Evolutionary conservation across 331 rosid species (phyloP).

Genomic region (Stylosanthes scabra): DNA sequence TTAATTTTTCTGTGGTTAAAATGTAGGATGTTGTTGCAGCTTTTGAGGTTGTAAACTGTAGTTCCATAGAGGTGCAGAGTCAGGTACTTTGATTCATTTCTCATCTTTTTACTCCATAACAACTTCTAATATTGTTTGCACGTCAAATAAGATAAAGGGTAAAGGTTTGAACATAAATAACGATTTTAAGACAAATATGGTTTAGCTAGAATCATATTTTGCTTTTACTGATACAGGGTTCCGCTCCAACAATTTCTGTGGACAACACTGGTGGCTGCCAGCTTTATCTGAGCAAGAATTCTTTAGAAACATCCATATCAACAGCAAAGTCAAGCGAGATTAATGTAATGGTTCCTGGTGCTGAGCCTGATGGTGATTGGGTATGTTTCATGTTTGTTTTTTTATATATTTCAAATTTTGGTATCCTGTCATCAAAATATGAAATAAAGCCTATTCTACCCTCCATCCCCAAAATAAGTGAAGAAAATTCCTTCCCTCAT

Average conservation of each 20-base stretch:
- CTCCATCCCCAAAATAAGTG: not conserved
- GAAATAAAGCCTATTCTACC: constrained; percentile 3
- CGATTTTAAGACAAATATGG: constrained; percentile 9
- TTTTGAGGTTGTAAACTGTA: constrained; percentile 95
- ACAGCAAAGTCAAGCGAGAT: constrained; percentile 98
- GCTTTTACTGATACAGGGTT: constrained; percentile 64
- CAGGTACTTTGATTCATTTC: constrained; percentile 59
- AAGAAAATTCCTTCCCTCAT: not conserved
- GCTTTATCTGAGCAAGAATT: constrained; percentile 85
- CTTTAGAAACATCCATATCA: constrained; percentile 78
- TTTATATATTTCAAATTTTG: constrained; percentile 22
- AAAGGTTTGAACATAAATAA: constrained; percentile 12
- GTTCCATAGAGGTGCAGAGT: constrained; percentile 94
- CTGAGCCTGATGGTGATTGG: constrained; percentile 84
- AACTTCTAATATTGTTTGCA: constrained; percentile 25
- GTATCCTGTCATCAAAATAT: constrained; percentile 25
- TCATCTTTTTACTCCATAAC: not conserved
- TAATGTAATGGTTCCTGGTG: constrained; percentile 86
- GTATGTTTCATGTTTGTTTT: constrained; percentile 53
- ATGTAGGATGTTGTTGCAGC: constrained; percentile 99
- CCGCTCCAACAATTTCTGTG: constrained; percentile 91
- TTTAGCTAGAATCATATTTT: constrained; percentile 26
- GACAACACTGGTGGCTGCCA: constrained; percentile 95
- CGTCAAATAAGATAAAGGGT: constrained; percentile 20
- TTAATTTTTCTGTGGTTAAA: constrained; percentile 40